phyloP scores from a whole-genome alignment of 1,284 basidiomycete species.

The Malassezia psittaci region DNA sequence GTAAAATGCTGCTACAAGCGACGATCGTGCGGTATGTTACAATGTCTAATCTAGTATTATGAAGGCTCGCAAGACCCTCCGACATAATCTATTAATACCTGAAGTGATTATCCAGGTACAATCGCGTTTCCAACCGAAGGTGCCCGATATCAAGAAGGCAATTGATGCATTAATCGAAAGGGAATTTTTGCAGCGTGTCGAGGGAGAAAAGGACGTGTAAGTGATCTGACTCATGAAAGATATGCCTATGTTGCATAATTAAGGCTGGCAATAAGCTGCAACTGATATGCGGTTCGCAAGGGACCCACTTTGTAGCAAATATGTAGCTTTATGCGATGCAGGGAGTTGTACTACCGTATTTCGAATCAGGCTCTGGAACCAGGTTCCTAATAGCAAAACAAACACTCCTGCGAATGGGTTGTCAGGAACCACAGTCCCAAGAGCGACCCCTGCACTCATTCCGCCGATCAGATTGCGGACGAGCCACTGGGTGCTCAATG shows the following conservation, averaged over 20 bases:
- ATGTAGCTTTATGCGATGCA: not conserved
- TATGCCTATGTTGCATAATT: conserved; percentile 30
- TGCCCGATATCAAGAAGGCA: conserved; percentile 74
- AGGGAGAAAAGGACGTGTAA: conserved; percentile 52
- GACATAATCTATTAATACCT: conserved; percentile 84
- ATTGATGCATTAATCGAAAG: conserved; percentile 94
- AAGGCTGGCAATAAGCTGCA: not conserved
- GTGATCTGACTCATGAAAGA: not conserved
- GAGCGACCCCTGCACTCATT: conserved; percentile 18
- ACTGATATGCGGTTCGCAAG: not conserved
- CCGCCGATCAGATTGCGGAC: conserved; percentile 20
- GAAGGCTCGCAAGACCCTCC: conserved; percentile 93
- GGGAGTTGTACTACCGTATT: not conserved
- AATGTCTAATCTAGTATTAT: conserved; percentile 60
- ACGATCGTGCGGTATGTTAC: conserved; percentile 75
- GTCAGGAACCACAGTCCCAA: conserved; percentile 8
- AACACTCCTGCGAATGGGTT: not conserved
- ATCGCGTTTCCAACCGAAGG: conserved; percentile 75
- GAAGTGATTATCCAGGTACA: conserved; percentile 89
- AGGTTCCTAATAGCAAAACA: not conserved
- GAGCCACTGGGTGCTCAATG: conserved; percentile 16
- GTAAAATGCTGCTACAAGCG: conserved; percentile 92
- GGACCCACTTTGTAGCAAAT: not conserved
- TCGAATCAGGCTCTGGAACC: conserved; percentile 4
- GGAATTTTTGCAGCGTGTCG: conserved; percentile 89